phyloP scores from a whole-genome alignment of 179 eudicot species.

The Beta macrorhiza region DNA sequence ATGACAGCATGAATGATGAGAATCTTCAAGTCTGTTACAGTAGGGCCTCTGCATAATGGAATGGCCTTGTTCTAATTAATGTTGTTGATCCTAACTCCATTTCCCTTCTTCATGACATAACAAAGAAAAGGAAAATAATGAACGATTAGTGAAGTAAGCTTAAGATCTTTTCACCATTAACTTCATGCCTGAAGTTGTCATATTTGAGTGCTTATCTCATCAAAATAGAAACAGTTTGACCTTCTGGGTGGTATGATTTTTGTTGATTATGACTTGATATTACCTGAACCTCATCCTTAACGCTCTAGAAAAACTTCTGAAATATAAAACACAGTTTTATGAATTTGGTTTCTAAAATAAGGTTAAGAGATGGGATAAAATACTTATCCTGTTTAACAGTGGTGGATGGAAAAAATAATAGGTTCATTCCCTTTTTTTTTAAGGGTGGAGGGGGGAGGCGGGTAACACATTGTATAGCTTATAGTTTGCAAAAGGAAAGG shows the following conservation, averaged over 20 bases:
- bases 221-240: not conserved
- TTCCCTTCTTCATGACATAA: not conserved
- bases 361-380: too few relatives aligned
- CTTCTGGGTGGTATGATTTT: not conserved
- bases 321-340: too few relatives aligned
- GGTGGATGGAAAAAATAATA: too few relatives aligned
- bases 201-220: not conserved
- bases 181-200: conserved; percentile 1
- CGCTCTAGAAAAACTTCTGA: not conserved
- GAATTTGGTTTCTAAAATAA: too few relatives aligned
- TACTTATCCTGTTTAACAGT: too few relatives aligned
- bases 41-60: too few relatives aligned
- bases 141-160: not conserved
- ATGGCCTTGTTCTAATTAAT: too few relatives aligned
- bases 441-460: not conserved
- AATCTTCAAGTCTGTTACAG: too few relatives aligned
- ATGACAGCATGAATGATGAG: not conserved
- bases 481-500: too few relatives aligned
- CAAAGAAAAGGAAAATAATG: not conserved
- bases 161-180: not conserved
- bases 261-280: not conserved
- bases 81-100: not conserved
- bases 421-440: too few relatives aligned
- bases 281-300: not conserved
- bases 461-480: too few relatives aligned